These are phyloP conservation scores for Lagenaria siceraria DNA, from an alignment of 306 rosid species.

Conservation along the genomic window DNA sequence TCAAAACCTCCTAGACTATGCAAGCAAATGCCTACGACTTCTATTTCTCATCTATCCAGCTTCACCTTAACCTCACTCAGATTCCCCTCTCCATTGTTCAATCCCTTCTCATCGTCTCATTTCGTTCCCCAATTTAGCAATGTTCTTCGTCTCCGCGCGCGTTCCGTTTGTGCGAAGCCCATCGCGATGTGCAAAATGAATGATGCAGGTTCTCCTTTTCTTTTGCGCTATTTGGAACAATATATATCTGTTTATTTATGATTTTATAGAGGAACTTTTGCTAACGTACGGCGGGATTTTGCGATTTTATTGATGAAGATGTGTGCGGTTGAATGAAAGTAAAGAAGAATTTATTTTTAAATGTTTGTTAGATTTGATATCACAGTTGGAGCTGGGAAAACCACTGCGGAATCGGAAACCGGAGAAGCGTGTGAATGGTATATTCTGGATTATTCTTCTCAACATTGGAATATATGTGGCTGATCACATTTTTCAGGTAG, in stretches of 20 bases:
- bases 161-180: slow-evolving; percentile 11
- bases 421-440: slow-evolving; percentile 60
- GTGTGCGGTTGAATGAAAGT: not conserved
- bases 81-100: not conserved
- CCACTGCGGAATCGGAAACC: slow-evolving; percentile 35
- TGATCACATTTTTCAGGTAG: slow-evolving; percentile 73
- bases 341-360: not conserved
- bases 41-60: slow-evolving; percentile 14
- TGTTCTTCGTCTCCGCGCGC: slow-evolving; percentile 8
- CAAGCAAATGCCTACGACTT: slow-evolving; percentile 12
- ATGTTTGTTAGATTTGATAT: slow-evolving; percentile 46
- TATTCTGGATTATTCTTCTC: slow-evolving; percentile 79
- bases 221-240: not conserved
- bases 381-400: slow-evolving; percentile 63
- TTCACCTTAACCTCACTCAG: slow-evolving; percentile 5
- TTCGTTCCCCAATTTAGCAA: not conserved
- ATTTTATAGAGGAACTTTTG: slow-evolving; percentile 13
- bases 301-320: not conserved
- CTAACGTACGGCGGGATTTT: not conserved
- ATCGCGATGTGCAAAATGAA: slow-evolving; percentile 29
- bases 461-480: slow-evolving; percentile 64
- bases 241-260: not conserved
- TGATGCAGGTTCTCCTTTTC: slow-evolving; percentile 37
- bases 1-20: slow-evolving; percentile 7
- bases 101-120: not conserved